Base-by-base conservation (phyloP, 2,329 filamentous ascomycete species). In the Colletotrichum brevisporum region DNA sequence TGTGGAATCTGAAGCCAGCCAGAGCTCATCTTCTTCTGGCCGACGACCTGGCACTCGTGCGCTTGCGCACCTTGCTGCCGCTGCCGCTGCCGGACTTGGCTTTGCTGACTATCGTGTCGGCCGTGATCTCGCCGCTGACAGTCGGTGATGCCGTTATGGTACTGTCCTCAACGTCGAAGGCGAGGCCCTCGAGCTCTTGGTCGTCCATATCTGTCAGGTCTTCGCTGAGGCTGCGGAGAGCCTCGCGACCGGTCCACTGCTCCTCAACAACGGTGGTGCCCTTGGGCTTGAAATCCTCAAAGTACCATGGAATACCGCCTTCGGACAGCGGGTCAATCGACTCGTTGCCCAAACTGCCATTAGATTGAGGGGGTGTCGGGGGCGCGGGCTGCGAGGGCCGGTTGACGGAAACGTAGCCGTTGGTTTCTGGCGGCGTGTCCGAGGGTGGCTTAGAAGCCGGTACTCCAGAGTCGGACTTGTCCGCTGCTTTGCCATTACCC, bases 171-270 rank as follows among this genome's bases (percentile, higher is more conserved):
- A 89, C 82, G 71, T 88, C 86, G 56, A 84, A 83, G 41, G 83
- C 85, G 41, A 94, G 83, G 41, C 92, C 93, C 75, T 93, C 91
- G 67, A 97, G 84, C 80, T 95, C 94, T 59, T 97, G 94, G 72
- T 98, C 95, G 74, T 97, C 95, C 77, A 98, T 90, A 76, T 98
- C 95, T 65, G 93, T 97, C 24, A 98, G 85, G 74, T 95, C 93
- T 79, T 97, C 95, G 75, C 93, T 97, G 79, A 95, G 90, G 74
- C 83, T 84, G 31, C 87, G 83, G 43, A 85, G 81, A 1, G 92
- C 89, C 63, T 95, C 92, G 41, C 91, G 87, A 2, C 91, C 93
- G 0, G 88, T 90, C 85, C 91, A 94, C 60, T 90, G 86, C 79
- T 95, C 92, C 72, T 92, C 91, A 63, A 93, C 85, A 10, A 95